Percentiles rank a stretch among this genome's conserved stretches.
Conservation (phyloP, 2,329 filamentous ascomycete species). For the Fusarium nelsonii region DNA sequence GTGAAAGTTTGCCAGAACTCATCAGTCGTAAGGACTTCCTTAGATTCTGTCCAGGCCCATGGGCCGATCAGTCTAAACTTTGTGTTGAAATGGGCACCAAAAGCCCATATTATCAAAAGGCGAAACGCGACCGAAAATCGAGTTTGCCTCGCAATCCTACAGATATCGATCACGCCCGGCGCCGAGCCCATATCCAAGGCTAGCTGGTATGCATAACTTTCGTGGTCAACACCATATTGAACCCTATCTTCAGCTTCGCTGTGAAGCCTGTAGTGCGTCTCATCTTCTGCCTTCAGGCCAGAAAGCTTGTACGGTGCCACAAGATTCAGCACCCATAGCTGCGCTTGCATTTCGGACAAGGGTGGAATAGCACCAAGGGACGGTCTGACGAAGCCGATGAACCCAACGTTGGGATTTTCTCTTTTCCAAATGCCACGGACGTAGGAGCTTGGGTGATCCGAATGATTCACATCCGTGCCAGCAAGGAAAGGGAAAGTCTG, state of each 20-base stretch:
- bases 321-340: not conserved
- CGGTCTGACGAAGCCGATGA: not conserved
- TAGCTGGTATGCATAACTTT: not conserved
- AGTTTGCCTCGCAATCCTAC: too few species aligned
- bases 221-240: not conserved
- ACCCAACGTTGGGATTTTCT: fast-evolving
- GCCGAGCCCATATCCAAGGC: not conserved
- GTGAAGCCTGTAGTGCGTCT: not conserved
- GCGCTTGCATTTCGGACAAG: not conserved
- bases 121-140: too few species aligned
- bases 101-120: not conserved
- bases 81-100: not conserved
- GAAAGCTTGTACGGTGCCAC: not conserved
- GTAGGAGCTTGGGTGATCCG: too few species aligned
- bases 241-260: not conserved
- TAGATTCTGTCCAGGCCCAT: fast-evolving
- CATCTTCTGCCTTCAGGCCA: not conserved
- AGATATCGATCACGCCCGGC: not conserved
- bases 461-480: too few species aligned
- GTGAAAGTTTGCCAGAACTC: not conserved
- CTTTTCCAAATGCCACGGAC: not conserved
- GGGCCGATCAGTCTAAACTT: not conserved
- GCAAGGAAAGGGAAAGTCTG: not conserved
- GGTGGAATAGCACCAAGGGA: not conserved
- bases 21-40: not conserved